Evolutionary conservation across 768 basidiomycete genomes (phyloP).

Genomic region (Phlebiopsis gigantea): DNA sequence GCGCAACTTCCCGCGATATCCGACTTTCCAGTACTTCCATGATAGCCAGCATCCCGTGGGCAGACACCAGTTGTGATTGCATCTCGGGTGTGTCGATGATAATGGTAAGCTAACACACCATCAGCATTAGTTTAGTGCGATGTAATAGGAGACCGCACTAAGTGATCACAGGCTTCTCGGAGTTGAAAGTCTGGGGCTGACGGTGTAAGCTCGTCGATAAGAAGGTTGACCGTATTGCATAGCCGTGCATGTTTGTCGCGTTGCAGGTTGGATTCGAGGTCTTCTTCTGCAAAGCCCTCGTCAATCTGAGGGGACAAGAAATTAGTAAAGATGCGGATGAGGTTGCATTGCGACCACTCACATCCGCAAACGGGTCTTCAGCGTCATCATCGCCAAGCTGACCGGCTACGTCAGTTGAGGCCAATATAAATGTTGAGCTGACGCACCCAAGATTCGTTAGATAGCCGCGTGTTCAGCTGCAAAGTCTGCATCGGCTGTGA

Average conservation of each 20-base stretch:
- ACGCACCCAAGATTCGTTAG: slow-evolving; percentile 85
- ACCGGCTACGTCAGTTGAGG: background rate
- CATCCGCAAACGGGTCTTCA: slow-evolving; percentile 96
- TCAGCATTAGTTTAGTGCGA: background rate
- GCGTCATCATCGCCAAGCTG: slow-evolving; percentile 73
- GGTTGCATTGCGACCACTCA: too few relatives aligned
- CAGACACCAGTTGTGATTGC: slow-evolving; percentile 81
- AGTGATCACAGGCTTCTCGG: slow-evolving; percentile 79
- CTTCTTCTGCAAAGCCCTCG: slow-evolving; percentile 88
- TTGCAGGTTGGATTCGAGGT: slow-evolving; percentile 86
- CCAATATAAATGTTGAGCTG: background rate
- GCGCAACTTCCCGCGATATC: slow-evolving; percentile 78
- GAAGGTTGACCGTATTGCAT: slow-evolving; percentile 71
- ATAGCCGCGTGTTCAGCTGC: slow-evolving; percentile 80
- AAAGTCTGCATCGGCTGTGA: slow-evolving; percentile 68
- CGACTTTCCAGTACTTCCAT: slow-evolving; percentile 89
- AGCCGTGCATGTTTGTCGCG: slow-evolving; percentile 92
- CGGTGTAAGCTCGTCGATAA: slow-evolving; percentile 83
- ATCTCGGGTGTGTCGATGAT: slow-evolving; percentile 80
- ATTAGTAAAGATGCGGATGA: background rate
- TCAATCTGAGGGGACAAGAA: slow-evolving; percentile 57
- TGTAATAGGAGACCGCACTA: slow-evolving; percentile 45
- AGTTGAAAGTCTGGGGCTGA: slow-evolving; percentile 79
- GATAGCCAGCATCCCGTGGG: slow-evolving; percentile 93
- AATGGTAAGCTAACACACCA: slow-evolving; percentile 55